A percentile compares a stretch with the other conserved stretches of the same genome.
Evolutionary conservation across 2,329 filamentous ascomycete genomes (phyloP).

Genomic region (Leptographium radiaticola): DNA sequence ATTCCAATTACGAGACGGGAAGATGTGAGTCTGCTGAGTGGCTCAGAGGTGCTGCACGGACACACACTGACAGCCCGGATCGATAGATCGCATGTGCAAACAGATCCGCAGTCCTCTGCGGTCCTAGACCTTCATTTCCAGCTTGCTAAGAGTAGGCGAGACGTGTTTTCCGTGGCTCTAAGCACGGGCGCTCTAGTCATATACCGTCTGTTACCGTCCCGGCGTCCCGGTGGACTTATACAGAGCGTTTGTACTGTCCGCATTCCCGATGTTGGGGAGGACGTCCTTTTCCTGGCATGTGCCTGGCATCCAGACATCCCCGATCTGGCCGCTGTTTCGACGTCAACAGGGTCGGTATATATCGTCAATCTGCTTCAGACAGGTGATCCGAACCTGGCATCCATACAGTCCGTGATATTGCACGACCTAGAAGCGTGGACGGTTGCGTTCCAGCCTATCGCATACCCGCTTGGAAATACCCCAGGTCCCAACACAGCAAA

Average conservation of each 20-base stretch:
- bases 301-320: slow-evolving; percentile 52
- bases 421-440: slow-evolving; percentile 63
- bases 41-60: neutral
- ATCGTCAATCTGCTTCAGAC: slow-evolving; percentile 34
- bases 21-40: slow-evolving; percentile 36
- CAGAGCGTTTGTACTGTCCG: slow-evolving; percentile 29
- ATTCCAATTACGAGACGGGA: slow-evolving; percentile 38
- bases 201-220: slow-evolving; percentile 38
- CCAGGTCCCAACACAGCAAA: neutral
- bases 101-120: slow-evolving; percentile 51
- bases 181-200: slow-evolving; percentile 61
- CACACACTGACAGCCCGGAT: neutral
- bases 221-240: slow-evolving; percentile 18
- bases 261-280: slow-evolving; percentile 37
- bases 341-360: slow-evolving; percentile 53
- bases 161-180: slow-evolving; percentile 59
- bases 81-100: slow-evolving; percentile 30
- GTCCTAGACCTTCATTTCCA: slow-evolving; percentile 80
- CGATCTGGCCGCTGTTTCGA: slow-evolving; percentile 53
- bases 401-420: slow-evolving; percentile 26
- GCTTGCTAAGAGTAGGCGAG: slow-evolving; percentile 28
- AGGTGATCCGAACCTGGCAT: slow-evolving; percentile 24
- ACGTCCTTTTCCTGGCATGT: slow-evolving; percentile 57
- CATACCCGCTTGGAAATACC: neutral
- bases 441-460: slow-evolving; percentile 40